phyloP scores from a whole-genome alignment of 75 land plant genomes.

The Cunninghamia lanceolata region DNA sequence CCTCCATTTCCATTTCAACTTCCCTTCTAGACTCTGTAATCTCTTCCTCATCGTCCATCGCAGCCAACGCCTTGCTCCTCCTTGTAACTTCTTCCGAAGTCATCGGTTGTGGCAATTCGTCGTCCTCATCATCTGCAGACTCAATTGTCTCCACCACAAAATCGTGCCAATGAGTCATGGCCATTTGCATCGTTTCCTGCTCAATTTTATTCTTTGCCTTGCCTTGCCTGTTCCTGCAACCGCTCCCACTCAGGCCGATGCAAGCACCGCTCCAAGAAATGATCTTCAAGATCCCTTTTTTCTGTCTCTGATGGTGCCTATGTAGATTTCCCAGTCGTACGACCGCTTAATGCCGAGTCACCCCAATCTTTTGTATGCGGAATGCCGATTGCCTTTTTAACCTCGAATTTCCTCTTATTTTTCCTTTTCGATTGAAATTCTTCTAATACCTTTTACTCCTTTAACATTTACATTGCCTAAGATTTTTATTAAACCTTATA shows the following conservation, averaged over 20 bases:
- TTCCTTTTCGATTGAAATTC: too few relatives aligned
- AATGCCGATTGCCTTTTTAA: too few relatives aligned
- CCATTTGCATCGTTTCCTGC: constrained; percentile 93
- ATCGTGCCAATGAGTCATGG: constrained; percentile 98
- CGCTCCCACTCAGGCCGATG: constrained; percentile 92
- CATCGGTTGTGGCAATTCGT: constrained; percentile 88
- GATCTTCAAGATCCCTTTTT: too few relatives aligned
- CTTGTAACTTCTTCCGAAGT: constrained; percentile 91
- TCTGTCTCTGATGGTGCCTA: too few relatives aligned
- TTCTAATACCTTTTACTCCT: too few relatives aligned
- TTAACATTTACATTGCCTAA: too few relatives aligned
- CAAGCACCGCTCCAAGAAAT: constrained; percentile 87
- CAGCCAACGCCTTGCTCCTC: constrained; percentile 65
- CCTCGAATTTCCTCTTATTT: too few relatives aligned
- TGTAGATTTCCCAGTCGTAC: too few relatives aligned
- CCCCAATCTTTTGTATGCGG: too few relatives aligned
- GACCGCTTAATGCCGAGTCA: too few relatives aligned
- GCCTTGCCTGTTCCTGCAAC: constrained; percentile 94
- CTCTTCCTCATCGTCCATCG: constrained; percentile 44
- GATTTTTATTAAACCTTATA: too few relatives aligned
- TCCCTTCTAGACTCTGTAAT: constrained; percentile 67
- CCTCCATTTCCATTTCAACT: constrained; percentile 99
- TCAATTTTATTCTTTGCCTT: constrained; percentile 97
- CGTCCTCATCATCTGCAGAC: constrained; percentile 97
- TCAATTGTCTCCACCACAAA: constrained; percentile 97